A percentile compares a stretch with the other conserved stretches of the same genome.
These are phyloP conservation scores for Cephalotrichum gorgonifer DNA, from an alignment of 2,329 filamentous ascomycete genomes.

Conservation along the genomic window DNA sequence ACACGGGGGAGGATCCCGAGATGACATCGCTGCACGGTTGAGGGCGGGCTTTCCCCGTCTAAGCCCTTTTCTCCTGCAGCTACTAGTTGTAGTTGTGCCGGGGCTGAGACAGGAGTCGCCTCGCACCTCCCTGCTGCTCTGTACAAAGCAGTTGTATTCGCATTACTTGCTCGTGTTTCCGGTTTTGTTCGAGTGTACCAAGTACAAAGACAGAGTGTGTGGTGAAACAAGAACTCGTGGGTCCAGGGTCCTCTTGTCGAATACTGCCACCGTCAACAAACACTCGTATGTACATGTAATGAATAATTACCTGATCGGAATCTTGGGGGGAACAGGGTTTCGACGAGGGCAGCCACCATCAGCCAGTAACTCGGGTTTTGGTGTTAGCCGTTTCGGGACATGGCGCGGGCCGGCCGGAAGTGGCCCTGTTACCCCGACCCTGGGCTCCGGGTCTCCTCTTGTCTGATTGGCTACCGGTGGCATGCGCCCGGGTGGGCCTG, in stretches of 20 bases:
- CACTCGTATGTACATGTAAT: no score
- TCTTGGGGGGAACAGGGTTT: no score
- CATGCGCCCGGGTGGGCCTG: background rate
- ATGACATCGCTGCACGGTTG: background rate
- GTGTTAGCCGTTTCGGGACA: background rate
- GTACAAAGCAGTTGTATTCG: no score
- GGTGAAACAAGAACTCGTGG: no score
- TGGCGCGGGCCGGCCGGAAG: background rate
- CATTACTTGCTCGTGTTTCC: no score
- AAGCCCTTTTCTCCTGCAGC: no score
- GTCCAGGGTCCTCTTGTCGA: no score
- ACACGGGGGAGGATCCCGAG: background rate
- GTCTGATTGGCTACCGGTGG: background rate
- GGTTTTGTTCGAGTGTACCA: background rate
- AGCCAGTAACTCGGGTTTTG: background rate
- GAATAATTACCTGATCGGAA: no score
- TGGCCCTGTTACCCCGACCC: background rate
- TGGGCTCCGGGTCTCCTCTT: background rate
- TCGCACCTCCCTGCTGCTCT: background rate
- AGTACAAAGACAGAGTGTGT: background rate
- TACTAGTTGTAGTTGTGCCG: background rate
- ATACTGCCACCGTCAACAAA: no score
- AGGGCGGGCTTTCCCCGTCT: background rate
- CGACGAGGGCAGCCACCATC: no score
- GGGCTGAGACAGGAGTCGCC: background rate